Evolutionary conservation across 106 monocot genomes (phyloP).

Genomic region (Dioscorea alata): DNA sequence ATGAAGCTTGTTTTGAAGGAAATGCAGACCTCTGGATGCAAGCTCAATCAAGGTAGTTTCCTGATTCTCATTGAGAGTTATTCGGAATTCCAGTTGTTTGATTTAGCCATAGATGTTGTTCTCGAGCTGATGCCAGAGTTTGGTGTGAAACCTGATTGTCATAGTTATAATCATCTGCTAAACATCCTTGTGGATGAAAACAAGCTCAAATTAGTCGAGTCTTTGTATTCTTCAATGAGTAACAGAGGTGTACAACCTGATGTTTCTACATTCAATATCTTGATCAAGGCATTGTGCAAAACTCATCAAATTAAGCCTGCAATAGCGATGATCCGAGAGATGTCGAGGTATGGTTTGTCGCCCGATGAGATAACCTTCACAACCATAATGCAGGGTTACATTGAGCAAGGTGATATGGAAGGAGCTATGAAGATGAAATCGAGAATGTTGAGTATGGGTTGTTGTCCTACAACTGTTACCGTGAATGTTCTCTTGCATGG

Average conservation of each 20-base stretch:
- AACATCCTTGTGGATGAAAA: conserved; percentile 67
- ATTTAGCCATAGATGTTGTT: conserved; percentile 60
- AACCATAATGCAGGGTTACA: conserved; percentile 80
- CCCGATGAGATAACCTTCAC: conserved; percentile 91
- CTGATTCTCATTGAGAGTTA: conserved; percentile 49
- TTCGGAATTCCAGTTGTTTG: conserved; percentile 29
- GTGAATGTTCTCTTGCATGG: conserved; percentile 71
- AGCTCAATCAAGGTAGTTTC: conserved; percentile 45
- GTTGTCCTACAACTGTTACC: conserved; percentile 51
- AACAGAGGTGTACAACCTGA: conserved; percentile 48
- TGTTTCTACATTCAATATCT: conserved; percentile 78
- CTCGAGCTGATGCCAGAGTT: conserved; percentile 50
- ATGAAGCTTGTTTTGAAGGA: conserved; percentile 43
- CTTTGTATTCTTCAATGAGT: conserved; percentile 61
- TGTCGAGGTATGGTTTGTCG: conserved; percentile 41
- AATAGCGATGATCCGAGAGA: conserved; percentile 72
- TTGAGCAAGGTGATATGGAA: conserved; percentile 71
- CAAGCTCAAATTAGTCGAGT: conserved; percentile 74
- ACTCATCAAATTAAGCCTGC: conserved; percentile 70
- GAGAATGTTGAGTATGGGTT: conserved; percentile 60
- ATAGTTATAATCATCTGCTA: conserved; percentile 58
- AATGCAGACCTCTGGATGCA: conserved; percentile 43
- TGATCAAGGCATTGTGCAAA: conserved; percentile 85
- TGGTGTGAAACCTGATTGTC: conserved; percentile 39
- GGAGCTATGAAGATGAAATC: conserved; percentile 54